phyloP scores from a whole-genome alignment of 164 flowering plant species.

The Dillenia suffruticosa region DNA sequence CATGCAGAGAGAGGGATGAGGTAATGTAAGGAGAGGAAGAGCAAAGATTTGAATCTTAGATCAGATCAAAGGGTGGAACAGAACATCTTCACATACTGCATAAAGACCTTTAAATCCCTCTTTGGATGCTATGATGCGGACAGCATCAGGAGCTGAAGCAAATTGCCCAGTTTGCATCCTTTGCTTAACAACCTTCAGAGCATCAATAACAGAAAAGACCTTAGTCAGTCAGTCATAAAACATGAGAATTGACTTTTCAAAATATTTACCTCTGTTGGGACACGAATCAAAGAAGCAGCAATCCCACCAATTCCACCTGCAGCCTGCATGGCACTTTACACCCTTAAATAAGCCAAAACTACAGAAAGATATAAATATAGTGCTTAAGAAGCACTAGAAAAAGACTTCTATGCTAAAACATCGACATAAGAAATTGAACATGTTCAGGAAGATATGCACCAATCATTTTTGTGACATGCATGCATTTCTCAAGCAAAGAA shows the following conservation, averaged over 20 bases:
- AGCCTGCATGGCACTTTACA: conserved; percentile 42
- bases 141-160: conserved; percentile 79
- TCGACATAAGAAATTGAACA: no score
- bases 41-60: no score
- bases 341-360: neutral
- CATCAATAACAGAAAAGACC: conserved; percentile 1
- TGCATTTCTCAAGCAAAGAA: no score
- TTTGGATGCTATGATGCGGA: conserved; percentile 60
- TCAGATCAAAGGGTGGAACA: neutral
- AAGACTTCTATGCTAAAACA: no score
- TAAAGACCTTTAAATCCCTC: conserved; percentile 89
- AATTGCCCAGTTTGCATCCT: conserved; percentile 93
- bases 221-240: neutral
- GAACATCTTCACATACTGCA: conserved; percentile 50
- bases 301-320: conserved; percentile 92
- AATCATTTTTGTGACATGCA: no score
- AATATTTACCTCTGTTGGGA: conserved; percentile 83
- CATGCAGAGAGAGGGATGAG: no score
- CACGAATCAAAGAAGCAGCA: conserved; percentile 91
- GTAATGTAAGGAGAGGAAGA: no score
- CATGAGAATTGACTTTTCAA: conserved; percentile 1
- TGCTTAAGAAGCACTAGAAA: no score
- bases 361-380: neutral
- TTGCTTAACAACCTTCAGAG: conserved; percentile 78
- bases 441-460: no score